These are phyloP conservation scores for Bruguiera hainesii DNA, from an alignment of 441 rosid species.

Conservation along the genomic window DNA sequence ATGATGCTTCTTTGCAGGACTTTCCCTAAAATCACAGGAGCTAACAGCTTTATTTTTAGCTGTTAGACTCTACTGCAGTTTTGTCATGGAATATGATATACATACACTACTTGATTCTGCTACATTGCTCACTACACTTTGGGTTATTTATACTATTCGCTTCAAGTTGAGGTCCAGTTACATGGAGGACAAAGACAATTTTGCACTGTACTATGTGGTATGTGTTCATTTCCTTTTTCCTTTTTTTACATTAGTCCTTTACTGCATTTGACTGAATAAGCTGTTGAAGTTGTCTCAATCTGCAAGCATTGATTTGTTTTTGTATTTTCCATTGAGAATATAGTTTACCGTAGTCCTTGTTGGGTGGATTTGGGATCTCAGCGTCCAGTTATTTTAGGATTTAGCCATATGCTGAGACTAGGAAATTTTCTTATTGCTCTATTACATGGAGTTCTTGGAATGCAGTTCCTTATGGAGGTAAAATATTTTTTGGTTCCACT, in stretches of 20 bases:
- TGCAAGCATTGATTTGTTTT: too few species aligned
- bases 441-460: too few species aligned
- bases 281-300: too few species aligned
- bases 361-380: too few species aligned
- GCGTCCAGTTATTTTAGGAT: too few species aligned
- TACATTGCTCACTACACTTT: constrained; percentile 76
- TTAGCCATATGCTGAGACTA: too few species aligned
- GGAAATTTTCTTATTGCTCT: too few species aligned
- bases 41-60: constrained; percentile 90
- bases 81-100: constrained; percentile 95
- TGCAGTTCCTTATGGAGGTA: too few species aligned
- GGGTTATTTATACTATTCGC: constrained; percentile 94
- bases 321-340: too few species aligned
- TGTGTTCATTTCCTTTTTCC: constrained; percentile 18
- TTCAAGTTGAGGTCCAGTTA: constrained; percentile 81
- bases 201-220: constrained; percentile 79
- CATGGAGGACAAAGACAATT: constrained; percentile 93
- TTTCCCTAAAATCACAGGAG: constrained; percentile 91
- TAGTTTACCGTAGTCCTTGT: too few species aligned
- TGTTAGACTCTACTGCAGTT: constrained; percentile 85
- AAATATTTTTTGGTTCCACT: too few species aligned
- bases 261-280: neutral
- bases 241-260: neutral
- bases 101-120: constrained; percentile 88
- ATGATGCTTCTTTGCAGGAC: constrained; percentile 50